A percentile compares a stretch with the other conserved stretches of the same genome.
Conservation (phyloP, 2,329 filamentous ascomycete genomes). For the Botrytis pseudocinerea region DNA sequence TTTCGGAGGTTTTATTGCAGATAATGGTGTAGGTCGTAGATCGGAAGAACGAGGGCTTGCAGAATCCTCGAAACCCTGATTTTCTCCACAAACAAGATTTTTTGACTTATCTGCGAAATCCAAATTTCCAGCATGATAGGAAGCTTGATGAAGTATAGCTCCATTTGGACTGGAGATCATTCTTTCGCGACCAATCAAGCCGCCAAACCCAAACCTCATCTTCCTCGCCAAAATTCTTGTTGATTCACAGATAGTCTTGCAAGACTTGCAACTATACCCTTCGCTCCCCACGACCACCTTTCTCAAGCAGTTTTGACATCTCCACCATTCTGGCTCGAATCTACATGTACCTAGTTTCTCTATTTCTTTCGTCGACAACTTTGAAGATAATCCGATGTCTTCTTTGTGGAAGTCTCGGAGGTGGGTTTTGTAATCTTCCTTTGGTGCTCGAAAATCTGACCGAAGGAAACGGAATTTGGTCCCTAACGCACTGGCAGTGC, state of each 20-base stretch:
- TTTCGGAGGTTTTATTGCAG: not conserved
- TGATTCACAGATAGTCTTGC: not conserved
- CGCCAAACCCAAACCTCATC: not conserved
- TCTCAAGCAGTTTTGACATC: not conserved
- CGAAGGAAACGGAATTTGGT: not conserved
- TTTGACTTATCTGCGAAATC: not conserved
- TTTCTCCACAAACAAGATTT: not conserved
- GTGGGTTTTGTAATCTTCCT: not conserved
- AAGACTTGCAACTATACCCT: not conserved
- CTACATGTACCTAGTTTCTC: not conserved
- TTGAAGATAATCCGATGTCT: not conserved
- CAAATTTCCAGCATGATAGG: not conserved
- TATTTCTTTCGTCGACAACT: not conserved
- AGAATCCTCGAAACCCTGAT: not conserved
- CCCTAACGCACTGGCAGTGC: not conserved
- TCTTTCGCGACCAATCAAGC: not conserved
- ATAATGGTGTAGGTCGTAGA: not conserved
- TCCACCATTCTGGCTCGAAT: slow-evolving; percentile 6
- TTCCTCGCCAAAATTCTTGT: not conserved
- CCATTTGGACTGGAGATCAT: too few relatives aligned
- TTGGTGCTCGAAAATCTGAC: not conserved
- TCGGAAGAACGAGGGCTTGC: too few relatives aligned
- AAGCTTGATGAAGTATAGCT: not conserved
- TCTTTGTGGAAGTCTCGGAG: not conserved
- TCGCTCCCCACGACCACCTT: not conserved